Percentiles rank a stretch among this genome's conserved stretches.
Conservation (phyloP, 768 basidiomycete genomes). For the Hypsizygus marmoreus region DNA sequence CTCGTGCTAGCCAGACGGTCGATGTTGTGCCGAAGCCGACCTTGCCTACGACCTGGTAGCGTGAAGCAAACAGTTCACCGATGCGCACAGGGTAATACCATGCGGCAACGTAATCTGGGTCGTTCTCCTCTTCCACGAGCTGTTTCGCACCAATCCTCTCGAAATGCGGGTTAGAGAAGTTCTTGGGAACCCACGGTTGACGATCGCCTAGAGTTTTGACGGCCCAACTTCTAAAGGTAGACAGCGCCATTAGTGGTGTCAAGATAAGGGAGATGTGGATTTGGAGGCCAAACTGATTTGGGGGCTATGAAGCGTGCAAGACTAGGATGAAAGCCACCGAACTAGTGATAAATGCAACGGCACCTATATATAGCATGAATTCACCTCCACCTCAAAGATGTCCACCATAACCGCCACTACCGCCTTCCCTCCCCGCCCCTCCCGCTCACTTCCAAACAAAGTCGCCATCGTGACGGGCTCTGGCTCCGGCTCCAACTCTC, state of each 20-base stretch:
- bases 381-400: too few species aligned
- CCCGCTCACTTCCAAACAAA: conserved; percentile 29
- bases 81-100: conserved; percentile 32
- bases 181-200: not conserved
- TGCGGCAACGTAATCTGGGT: conserved; percentile 19
- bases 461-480: conserved; percentile 46
- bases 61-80: conserved; percentile 29
- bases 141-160: not conserved
- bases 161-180: not conserved
- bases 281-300: too few species aligned
- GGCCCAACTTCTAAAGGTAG: too few species aligned
- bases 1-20: conserved; percentile 31
- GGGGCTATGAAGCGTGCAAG: too few species aligned
- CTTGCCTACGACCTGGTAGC: conserved; percentile 34
- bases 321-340: too few species aligned
- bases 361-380: too few species aligned
- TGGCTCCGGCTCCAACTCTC: conserved; percentile 40
- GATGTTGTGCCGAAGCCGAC: conserved; percentile 30
- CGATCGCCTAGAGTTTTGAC: too few species aligned
- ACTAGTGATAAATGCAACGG: too few species aligned
- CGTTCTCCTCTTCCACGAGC: conserved; percentile 32
- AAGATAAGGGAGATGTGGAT: too few species aligned
- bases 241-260: too few species aligned
- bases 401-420: too few species aligned
- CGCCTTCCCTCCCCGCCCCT: conserved; percentile 38